These are phyloP conservation scores for Cynanchum wilfordii DNA, from an alignment of 257 asterid species.

Conservation along the genomic window DNA sequence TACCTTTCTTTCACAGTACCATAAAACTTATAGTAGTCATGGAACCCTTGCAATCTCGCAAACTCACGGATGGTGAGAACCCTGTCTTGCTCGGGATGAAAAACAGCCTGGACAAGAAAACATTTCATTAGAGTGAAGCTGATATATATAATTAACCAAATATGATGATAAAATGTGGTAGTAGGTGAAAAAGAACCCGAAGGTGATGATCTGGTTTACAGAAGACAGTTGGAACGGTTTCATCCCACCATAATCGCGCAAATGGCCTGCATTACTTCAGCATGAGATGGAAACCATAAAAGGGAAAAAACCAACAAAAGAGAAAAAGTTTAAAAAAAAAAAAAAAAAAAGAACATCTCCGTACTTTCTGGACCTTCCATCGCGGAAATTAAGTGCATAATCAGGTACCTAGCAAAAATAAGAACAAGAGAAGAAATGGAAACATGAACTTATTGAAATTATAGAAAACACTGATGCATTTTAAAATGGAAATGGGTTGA, in stretches of 20 bases:
- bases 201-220: constrained; percentile 83
- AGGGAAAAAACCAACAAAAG: neutral
- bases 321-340: neutral
- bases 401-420: constrained; percentile 58
- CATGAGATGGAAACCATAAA: neutral
- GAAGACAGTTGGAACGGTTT: constrained; percentile 78
- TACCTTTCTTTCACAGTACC: constrained; percentile 49
- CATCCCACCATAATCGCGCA: constrained; percentile 92
- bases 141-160: neutral
- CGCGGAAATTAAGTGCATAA: constrained; percentile 55
- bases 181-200: constrained; percentile 37
- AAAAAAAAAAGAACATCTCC: neutral
- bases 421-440: constrained; percentile 2
- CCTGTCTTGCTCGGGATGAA: constrained; percentile 57
- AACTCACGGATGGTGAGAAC: constrained; percentile 44
- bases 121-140: neutral
- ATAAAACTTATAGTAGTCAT: constrained; percentile 40
- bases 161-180: neutral
- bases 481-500: neutral
- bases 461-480: neutral
- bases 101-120: constrained; percentile 26
- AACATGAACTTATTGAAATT: neutral
- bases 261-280: constrained; percentile 53
- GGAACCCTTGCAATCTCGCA: constrained; percentile 54
- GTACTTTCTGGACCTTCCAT: constrained; percentile 66